Base-by-base conservation (phyloP, 2,329 filamentous ascomycete species). In the Laburnicola sp. region DNA sequence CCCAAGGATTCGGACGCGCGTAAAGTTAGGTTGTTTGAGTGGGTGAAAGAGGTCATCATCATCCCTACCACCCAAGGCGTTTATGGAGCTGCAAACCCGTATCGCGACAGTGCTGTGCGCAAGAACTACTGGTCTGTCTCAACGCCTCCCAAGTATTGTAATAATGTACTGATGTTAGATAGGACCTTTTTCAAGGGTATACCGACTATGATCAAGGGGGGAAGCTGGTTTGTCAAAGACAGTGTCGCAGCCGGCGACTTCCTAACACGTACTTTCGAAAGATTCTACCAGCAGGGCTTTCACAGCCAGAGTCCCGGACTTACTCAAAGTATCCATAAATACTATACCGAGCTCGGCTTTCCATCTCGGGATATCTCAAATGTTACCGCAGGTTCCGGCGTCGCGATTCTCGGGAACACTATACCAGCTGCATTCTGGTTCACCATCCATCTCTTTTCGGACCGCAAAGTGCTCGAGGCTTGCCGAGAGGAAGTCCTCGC, bases 391-490 rank as follows among this genome's bases (percentile, higher is more conserved):
- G 74, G 68, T 10, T 57, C 65, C 7, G 63, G 65, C 0, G 62
- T 76, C 44, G 75, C 69, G 0, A 48, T 74, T 1, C 51, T 78
- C 0, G 58, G 65, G 2, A 78, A 77, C 45, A 75, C 71, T 1
- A 56, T 64, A 0, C 72, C 72, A 0, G 48, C 71, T 0, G 56
- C 66, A 0, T 76, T 76, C 56, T 77, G 74, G 75, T 63, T 67
- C 23, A 45, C 75, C 1, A 62, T 70, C 22, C 56, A 72, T 4
- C 43, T 77, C 10, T 65, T 67, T 40, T 69, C 72, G 2, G 51
- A 69, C 11, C 71, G 69, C 0, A 43, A 37, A 0, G 50, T 74
- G 0, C 58, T 75, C 3, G 31, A 49, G 6, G 65, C 66, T 0
- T 60, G 66, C 38, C 60, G 72, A 7, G 48, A 50, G 1, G 68